Evolutionary conservation across 805 yeast species (phyloP), one percentile per base, ranked within the genome.

Genomic region (Millerozyma acaciae): DNA sequence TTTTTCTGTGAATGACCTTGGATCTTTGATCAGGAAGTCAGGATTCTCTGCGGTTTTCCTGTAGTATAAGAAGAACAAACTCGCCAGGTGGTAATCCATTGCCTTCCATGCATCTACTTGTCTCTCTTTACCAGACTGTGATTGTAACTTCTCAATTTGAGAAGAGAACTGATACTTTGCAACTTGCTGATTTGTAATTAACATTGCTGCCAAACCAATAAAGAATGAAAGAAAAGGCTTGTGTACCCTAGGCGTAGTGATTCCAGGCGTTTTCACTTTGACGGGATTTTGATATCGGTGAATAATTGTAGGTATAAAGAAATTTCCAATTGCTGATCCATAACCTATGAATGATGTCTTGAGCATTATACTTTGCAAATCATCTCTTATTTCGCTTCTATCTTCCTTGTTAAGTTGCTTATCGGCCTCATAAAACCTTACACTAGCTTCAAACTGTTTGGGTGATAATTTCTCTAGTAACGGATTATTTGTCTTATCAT

Each of bases 1-100:
- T 21, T 47, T 38, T 12, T 47, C 51, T 2, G 60, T 55, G 36
- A 52, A 46, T 1, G 47, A 48, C 26, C 65, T 60, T 5, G 88
- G 88, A 46, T 80, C 81, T 34, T 71, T 72, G 43, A 80, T 55
- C 23, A 73, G 61, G 30, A 65, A 64, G 14, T 63, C 65, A 0
- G 80, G 77, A 43, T 80, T 73, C 12, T 63, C 62, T 23, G 67
- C 60, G 0, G 84, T 70, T 38, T 65, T 53, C 30, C 64, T 58
- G 50, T 73, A 80, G 51, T 81, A 81, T 16, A 66, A 37, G 35
- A 49, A 61, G 42, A 64, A 66, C 18, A 62, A 38, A 4, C 64
- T 55, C 5, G 64, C 51, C 24, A 57, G 65, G 29, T 53, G 60
- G 18, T 53, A 52, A 32, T 60, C 64, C 54, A 65, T 53, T 9